A percentile compares a stretch with the other conserved stretches of the same genome.
phyloP scores from a whole-genome alignment of 2,329 filamentous ascomycete species.

The Colletotrichum gloeosporioides region DNA sequence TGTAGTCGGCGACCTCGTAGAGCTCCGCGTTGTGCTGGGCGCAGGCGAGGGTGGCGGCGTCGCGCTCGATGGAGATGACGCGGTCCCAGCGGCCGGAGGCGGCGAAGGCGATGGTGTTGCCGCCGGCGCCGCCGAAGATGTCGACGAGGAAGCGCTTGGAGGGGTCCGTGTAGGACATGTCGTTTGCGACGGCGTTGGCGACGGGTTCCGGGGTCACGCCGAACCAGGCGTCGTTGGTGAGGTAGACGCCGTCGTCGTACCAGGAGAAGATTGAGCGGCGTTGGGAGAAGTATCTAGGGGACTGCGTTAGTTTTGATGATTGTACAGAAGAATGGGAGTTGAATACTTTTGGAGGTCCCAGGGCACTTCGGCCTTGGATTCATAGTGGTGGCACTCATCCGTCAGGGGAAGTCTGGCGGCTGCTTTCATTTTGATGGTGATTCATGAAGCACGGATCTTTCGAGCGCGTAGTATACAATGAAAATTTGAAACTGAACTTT shows the following conservation, averaged over 20 bases:
- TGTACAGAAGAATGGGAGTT: not conserved
- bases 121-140: constrained; percentile 88
- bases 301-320: not conserved
- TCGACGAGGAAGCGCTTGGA: constrained; percentile 77
- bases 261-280: constrained; percentile 85
- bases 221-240: constrained; percentile 96
- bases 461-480: not conserved
- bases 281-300: constrained; percentile 83
- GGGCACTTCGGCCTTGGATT: constrained; percentile 72
- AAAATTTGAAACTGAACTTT: not conserved
- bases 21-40: constrained; percentile 90
- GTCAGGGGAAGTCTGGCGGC: constrained; percentile 57
- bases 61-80: constrained; percentile 88
- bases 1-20: constrained; percentile 76
- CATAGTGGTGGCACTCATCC: constrained; percentile 78
- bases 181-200: constrained; percentile 79
- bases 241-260: constrained; percentile 86
- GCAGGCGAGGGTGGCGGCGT: constrained; percentile 81
- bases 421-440: constrained; percentile 40
- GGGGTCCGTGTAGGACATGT: constrained; percentile 65
- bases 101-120: constrained; percentile 95
- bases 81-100: constrained; percentile 78
- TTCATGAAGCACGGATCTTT: constrained; percentile 4
- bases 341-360: constrained; percentile 81
- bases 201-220: constrained; percentile 94